Conservation (phyloP, 2,329 filamentous ascomycete species). For the Diaporthe eres region DNA sequence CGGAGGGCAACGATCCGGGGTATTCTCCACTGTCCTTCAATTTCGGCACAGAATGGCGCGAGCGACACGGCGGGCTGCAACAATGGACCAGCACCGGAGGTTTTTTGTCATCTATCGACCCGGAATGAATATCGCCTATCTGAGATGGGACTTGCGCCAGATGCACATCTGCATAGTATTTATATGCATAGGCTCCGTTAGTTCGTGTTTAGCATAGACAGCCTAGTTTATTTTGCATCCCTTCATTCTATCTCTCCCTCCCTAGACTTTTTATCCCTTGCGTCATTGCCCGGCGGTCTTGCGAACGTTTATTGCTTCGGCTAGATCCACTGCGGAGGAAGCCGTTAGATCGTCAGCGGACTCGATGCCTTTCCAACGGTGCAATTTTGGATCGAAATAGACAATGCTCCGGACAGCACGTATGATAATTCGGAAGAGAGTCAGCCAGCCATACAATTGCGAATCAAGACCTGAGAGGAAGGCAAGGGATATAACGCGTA, state of each 20-base stretch:
- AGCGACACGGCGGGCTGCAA: not conserved
- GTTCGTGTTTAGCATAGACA: not conserved
- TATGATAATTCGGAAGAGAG: not conserved
- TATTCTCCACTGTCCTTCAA: conserved; percentile 12
- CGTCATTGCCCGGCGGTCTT: not conserved
- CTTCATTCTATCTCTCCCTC: not conserved
- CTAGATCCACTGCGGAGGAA: not conserved
- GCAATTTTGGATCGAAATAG: not conserved
- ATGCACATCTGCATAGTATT: not conserved
- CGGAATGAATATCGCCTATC: not conserved
- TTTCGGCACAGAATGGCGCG: conserved; percentile 26
- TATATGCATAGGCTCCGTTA: conserved; percentile 8
- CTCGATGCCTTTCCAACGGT: not conserved
- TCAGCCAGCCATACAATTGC: not conserved
- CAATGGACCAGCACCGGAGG: not conserved
- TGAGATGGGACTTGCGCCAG: not conserved
- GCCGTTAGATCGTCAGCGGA: too few species aligned
- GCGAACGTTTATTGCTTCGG: too few species aligned
- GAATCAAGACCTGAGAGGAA: too few species aligned
- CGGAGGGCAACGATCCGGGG: conserved; percentile 29
- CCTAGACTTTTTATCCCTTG: not conserved
- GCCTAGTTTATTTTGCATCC: not conserved
- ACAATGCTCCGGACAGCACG: not conserved
- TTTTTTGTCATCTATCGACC: not conserved
- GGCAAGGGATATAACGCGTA: too few species aligned